Evolutionary conservation across 371 early-diverging fungal genomes (phyloP).

Genomic region (Apophysomyces trapeziformis): DNA sequence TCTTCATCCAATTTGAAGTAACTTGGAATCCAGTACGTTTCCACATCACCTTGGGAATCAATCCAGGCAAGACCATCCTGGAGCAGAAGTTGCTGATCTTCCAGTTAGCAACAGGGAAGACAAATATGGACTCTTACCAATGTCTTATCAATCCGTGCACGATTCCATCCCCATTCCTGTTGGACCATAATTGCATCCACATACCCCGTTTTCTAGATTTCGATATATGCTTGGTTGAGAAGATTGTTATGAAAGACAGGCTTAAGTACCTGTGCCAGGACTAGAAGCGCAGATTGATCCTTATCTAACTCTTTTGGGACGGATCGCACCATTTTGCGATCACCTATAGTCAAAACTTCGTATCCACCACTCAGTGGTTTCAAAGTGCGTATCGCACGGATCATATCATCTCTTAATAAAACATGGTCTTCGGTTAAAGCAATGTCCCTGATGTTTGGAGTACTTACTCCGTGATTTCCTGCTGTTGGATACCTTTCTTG

Average conservation of each 20-base stretch:
- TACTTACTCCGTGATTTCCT: conserved; percentile 45
- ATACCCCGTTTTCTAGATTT: conserved; percentile 60
- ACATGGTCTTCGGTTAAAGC: not conserved
- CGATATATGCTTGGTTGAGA: not conserved
- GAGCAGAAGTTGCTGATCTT: conserved; percentile 67
- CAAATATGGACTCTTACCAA: conserved; percentile 30
- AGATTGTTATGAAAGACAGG: not conserved
- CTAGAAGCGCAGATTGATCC: conserved; percentile 75
- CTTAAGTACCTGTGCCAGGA: conserved; percentile 66
- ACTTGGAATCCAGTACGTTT: conserved; percentile 83
- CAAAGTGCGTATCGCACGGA: conserved; percentile 82
- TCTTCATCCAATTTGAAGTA: conserved; percentile 57
- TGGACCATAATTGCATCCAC: conserved; percentile 60
- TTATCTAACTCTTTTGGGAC: conserved; percentile 89
- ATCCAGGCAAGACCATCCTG: conserved; percentile 87
- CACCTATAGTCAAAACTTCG: conserved; percentile 78
- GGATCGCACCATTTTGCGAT: conserved; percentile 81
- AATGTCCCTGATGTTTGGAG: not conserved
- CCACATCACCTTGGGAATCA: conserved; percentile 63
- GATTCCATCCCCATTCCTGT: conserved; percentile 63
- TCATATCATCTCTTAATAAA: conserved; percentile 77
- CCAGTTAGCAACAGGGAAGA: conserved; percentile 12
- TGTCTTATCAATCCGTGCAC: conserved; percentile 56
- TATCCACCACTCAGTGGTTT: conserved; percentile 88
- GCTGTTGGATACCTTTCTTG: conserved; percentile 40